Conservation (phyloP, 306 rosid species). For the Fragaria ananassa region DNA sequence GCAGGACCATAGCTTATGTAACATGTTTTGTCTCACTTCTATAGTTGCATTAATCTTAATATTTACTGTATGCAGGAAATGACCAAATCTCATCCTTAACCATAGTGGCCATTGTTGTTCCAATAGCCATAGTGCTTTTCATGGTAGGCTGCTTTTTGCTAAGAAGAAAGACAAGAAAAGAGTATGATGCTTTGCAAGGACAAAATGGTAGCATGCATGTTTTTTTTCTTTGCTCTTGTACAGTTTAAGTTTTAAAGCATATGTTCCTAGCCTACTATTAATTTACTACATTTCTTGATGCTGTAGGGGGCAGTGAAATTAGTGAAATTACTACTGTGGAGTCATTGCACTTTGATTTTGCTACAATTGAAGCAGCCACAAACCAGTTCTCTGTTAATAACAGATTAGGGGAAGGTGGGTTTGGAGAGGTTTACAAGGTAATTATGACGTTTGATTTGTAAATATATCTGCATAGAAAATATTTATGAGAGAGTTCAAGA, state of each 20-base stretch:
- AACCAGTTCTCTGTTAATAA: constrained; percentile 19
- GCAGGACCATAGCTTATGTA: neutral
- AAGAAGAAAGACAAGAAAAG: neutral
- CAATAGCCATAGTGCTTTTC: neutral
- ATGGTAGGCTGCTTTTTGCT: neutral
- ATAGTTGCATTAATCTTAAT: neutral
- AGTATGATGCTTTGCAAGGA: neutral
- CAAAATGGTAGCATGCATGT: neutral
- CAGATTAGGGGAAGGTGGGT: constrained; percentile 33
- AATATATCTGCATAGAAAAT: neutral
- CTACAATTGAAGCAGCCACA: constrained; percentile 27
- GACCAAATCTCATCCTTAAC: neutral
- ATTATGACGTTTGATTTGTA: neutral
- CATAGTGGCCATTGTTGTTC: constrained; percentile 1
- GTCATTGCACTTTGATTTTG: constrained; percentile 22
- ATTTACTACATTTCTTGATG: neutral
- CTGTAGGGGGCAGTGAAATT: constrained; percentile 5
- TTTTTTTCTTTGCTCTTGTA: neutral
- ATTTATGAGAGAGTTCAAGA: neutral
- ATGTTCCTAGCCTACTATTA: neutral
- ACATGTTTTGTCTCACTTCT: neutral
- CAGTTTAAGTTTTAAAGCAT: neutral
- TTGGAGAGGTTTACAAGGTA: constrained; percentile 29
- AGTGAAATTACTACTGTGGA: constrained; percentile 10
- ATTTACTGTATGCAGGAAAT: neutral